Conservation (phyloP, 2,329 filamentous ascomycete species). For the Bipolaris zeicola region DNA sequence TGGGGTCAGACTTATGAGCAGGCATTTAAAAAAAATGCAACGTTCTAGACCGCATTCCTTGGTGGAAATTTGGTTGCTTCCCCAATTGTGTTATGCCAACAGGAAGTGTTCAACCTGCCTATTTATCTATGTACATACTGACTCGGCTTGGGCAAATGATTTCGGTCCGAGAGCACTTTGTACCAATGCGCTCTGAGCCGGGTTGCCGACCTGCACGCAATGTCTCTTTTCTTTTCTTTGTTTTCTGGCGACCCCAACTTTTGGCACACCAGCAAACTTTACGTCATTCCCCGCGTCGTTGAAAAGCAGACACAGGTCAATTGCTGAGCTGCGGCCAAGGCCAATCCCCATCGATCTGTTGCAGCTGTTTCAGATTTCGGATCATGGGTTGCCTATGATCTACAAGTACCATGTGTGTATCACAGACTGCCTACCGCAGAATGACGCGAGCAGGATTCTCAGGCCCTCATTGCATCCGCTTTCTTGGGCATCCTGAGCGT, state of each 20-base stretch:
- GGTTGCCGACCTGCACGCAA: neutral
- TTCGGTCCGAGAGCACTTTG: neutral
- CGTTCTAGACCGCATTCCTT: no score
- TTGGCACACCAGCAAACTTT: neutral
- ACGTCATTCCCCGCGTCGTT: constrained; percentile 4
- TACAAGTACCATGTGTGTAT: constrained; percentile 6
- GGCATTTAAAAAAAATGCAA: neutral
- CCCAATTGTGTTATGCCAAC: no score
- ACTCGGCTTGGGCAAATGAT: no score
- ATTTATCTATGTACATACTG: no score
- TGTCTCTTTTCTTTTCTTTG: neutral
- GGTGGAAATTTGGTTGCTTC: no score
- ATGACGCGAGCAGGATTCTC: constrained; percentile 3
- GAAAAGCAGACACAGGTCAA: neutral
- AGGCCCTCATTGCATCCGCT: neutral
- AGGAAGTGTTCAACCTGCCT: no score
- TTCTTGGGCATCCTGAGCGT: constrained; percentile 1
- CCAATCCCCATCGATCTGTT: constrained; percentile 1
- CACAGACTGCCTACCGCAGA: constrained; percentile 5
- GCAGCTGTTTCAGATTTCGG: constrained; percentile 9
- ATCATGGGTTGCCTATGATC: constrained; percentile 3
- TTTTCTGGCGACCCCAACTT: neutral
- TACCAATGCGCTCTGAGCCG: neutral
- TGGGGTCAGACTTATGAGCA: neutral
- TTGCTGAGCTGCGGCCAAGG: neutral